Evolutionary conservation across 768 basidiomycete species (phyloP).

Genomic region (Trametes gibbosa): DNA sequence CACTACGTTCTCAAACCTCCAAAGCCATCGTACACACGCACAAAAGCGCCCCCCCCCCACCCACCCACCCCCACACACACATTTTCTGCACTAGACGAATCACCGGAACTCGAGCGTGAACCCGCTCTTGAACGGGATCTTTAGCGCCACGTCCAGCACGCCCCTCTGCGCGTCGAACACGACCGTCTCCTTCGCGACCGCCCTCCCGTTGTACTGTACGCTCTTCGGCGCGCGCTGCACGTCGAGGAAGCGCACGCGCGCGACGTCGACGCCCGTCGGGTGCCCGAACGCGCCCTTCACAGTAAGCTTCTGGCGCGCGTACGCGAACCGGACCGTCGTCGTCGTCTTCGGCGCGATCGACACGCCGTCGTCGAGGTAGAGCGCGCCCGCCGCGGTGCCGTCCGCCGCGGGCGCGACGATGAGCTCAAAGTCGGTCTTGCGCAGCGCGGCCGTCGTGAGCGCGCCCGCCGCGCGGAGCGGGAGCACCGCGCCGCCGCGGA

Average conservation of each 20-base stretch:
- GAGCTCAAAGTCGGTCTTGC: slow-evolving; percentile 57
- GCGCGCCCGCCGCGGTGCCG: slow-evolving; percentile 49
- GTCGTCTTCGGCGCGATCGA: slow-evolving; percentile 34
- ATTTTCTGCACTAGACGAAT: no score
- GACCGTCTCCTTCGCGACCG: slow-evolving; percentile 18
- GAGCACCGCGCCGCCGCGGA: slow-evolving; percentile 56
- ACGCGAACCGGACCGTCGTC: slow-evolving; percentile 33
- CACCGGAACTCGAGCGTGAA: slow-evolving; percentile 32
- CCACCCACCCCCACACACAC: no score
- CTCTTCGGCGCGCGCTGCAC: slow-evolving; percentile 23
- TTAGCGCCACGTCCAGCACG: slow-evolving; percentile 45
- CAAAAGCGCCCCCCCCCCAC: no score
- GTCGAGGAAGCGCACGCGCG: slow-evolving; percentile 34
- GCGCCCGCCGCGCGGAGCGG: slow-evolving; percentile 53
- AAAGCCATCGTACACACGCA: no score
- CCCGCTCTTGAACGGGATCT: slow-evolving; percentile 33
- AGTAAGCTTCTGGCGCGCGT: slow-evolving; percentile 25
- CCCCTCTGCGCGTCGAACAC: slow-evolving; percentile 37
- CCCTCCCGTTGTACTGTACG: slow-evolving; percentile 24
- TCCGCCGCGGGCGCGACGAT: slow-evolving; percentile 54
- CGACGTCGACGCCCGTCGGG: slow-evolving; percentile 31
- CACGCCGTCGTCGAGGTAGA: slow-evolving; percentile 68
- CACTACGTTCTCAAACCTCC: no score
- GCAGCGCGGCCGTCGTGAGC: slow-evolving; percentile 59
- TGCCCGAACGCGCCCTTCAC: slow-evolving; percentile 32